Conservation (phyloP, 2,329 filamentous ascomycete species). For the Colletotrichum theobromicola region DNA sequence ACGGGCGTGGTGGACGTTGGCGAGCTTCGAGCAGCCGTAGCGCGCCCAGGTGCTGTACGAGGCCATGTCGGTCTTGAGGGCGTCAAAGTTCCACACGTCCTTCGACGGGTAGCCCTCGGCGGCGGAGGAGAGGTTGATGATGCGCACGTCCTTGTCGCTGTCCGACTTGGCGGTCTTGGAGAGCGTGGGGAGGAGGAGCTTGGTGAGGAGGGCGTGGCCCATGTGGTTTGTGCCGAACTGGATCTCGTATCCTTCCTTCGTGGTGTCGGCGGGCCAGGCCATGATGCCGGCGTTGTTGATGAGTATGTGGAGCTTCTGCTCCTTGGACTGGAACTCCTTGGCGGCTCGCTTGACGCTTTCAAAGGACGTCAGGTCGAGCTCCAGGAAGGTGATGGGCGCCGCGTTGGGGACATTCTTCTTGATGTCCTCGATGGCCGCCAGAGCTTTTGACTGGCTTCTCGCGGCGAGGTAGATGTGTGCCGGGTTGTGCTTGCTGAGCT, state of each 20-base stretch:
- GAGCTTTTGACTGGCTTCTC: conserved; percentile 29
- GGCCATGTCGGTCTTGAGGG: conserved; percentile 26
- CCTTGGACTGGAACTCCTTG: conserved; percentile 35
- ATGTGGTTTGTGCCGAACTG: conserved; percentile 56
- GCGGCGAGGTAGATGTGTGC: conserved; percentile 20
- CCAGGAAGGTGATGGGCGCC: conserved; percentile 33
- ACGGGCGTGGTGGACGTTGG: conserved; percentile 28
- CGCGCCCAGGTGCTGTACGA: conserved; percentile 42
- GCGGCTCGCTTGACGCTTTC: conserved; percentile 47
- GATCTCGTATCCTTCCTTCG: conserved; percentile 52
- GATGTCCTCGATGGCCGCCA: conserved; percentile 42
- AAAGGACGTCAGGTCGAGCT: conserved; percentile 50
- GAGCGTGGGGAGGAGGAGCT: conserved; percentile 37
- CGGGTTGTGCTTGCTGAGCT: conserved; percentile 20
- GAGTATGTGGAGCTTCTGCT: conserved; percentile 45
- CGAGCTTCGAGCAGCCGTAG: conserved; percentile 49
- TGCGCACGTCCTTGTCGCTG: conserved; percentile 17
- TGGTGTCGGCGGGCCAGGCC: conserved; percentile 37
- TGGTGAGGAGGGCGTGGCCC: conserved; percentile 50
- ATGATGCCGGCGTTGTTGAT: conserved; percentile 54
- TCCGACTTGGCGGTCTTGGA: conserved; percentile 28
- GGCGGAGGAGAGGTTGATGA: conserved; percentile 20
- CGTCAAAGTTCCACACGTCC: conserved; percentile 13
- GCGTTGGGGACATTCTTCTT: conserved; percentile 24
- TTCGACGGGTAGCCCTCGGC: conserved; percentile 5